Conservation (phyloP, 2,329 filamentous ascomycete species). For the Aspergillus arachidicola region DNA sequence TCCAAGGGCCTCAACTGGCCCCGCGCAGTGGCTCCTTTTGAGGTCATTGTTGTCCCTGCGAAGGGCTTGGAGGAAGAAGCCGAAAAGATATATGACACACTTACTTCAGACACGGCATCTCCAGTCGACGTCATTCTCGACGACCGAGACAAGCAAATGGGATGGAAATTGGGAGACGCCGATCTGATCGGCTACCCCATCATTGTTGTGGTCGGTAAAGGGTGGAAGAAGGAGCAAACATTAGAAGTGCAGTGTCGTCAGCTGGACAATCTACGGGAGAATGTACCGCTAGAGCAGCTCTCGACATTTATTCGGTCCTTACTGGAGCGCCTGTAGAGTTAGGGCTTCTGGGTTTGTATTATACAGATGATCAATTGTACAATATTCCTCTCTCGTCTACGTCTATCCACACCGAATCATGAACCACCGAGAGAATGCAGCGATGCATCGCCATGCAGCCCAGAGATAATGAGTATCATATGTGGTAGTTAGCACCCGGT, state of each 20-base stretch:
- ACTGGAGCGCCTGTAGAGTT: constrained; percentile 52
- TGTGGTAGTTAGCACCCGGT: not conserved
- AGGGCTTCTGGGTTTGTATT: constrained; percentile 2
- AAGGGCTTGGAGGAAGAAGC: constrained; percentile 53
- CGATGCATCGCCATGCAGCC: not conserved
- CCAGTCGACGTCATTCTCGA: constrained; percentile 70
- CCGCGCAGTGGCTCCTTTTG: constrained; percentile 79
- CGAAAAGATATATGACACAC: constrained; percentile 63
- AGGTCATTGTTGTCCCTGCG: constrained; percentile 67
- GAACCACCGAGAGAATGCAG: not conserved
- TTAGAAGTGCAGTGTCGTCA: constrained; percentile 80
- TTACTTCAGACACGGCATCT: constrained; percentile 41
- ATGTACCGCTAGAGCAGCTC: constrained; percentile 57
- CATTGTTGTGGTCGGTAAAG: constrained; percentile 74
- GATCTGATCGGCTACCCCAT: constrained; percentile 88
- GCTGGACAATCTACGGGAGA: constrained; percentile 60
- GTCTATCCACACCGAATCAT: not conserved
- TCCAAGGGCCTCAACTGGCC: constrained; percentile 84
- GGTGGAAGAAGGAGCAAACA: constrained; percentile 61
- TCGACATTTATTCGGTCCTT: constrained; percentile 51
- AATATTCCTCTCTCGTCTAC: constrained; percentile 2
- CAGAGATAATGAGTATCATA: not conserved
- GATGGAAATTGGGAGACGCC: constrained; percentile 88
- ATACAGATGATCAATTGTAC: constrained; percentile 8
- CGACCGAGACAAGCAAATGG: constrained; percentile 68